Conservation (phyloP, 768 basidiomycete species). For the Leccinum imitatum region DNA sequence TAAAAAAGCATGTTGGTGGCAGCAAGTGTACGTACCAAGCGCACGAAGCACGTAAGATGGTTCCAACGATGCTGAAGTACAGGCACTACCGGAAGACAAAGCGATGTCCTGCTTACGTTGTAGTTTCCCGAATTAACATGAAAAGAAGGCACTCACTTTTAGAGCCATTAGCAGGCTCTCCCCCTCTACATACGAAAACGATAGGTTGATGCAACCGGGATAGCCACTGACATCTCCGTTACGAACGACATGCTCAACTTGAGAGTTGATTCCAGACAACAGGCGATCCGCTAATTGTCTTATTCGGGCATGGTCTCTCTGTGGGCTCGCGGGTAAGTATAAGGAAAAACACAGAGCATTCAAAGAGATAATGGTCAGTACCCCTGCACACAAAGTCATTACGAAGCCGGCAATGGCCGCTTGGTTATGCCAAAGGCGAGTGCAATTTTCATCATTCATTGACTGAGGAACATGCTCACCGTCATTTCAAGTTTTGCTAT, state of each 20-base stretch:
- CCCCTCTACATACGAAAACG: slow-evolving; percentile 96
- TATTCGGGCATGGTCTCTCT: slow-evolving; percentile 82
- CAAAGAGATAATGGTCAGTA: slow-evolving; percentile 56
- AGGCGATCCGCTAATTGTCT: slow-evolving; percentile 77
- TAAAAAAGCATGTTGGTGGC: background rate
- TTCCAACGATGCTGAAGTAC: slow-evolving; percentile 96
- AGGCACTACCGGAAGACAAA: slow-evolving; percentile 96
- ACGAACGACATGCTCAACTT: slow-evolving; percentile 88
- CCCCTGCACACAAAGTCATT: slow-evolving; percentile 88
- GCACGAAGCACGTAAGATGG: slow-evolving; percentile 98
- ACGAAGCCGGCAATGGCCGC: slow-evolving; percentile 55
- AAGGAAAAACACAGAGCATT: background rate
- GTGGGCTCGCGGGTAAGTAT: slow-evolving; percentile 11
- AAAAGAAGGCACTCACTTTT: slow-evolving; percentile 55
- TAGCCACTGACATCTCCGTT: slow-evolving; percentile 93
- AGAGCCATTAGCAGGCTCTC: slow-evolving; percentile 97
- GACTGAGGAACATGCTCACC: slow-evolving; percentile 53
- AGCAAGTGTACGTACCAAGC: slow-evolving; percentile 54
- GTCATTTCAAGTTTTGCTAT: slow-evolving; percentile 91
- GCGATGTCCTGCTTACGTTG: slow-evolving; percentile 74
- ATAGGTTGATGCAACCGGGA: slow-evolving; percentile 93
- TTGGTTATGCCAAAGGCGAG: slow-evolving; percentile 37
- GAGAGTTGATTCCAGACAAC: slow-evolving; percentile 73
- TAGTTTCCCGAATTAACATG: slow-evolving; percentile 5
- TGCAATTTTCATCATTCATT: slow-evolving; percentile 49